Percentiles rank a stretch among this genome's conserved stretches.
Conservation (phyloP, 306 rosid species). For the Cyclanthera cordifolia region DNA sequence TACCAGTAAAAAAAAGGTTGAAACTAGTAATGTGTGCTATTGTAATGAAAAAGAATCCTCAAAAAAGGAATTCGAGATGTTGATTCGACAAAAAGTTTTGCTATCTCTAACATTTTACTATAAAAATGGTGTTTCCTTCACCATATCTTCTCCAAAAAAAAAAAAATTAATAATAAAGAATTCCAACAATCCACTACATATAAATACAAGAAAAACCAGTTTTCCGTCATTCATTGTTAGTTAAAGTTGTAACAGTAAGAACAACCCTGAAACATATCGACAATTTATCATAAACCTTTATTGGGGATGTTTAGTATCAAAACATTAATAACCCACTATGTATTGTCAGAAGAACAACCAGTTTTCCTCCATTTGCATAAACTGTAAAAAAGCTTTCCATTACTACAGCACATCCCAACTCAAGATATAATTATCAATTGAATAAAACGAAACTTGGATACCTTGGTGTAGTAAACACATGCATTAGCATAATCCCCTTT, state of each 20-base stretch:
- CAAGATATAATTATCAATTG: background rate
- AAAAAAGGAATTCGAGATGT: background rate
- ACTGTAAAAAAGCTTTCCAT: background rate
- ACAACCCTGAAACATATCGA: background rate
- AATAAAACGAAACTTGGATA: background rate
- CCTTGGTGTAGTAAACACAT: constrained; percentile 56
- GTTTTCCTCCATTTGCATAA: background rate
- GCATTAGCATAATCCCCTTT: constrained; percentile 40
- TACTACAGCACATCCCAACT: background rate
- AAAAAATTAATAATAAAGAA: too few relatives aligned
- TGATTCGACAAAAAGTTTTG: too few relatives aligned
- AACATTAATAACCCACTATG: background rate
- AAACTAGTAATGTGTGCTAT: background rate
- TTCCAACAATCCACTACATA: background rate
- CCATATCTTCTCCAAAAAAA: too few relatives aligned
- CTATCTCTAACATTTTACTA: too few relatives aligned
- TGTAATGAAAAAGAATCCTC: background rate
- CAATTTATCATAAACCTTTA: background rate
- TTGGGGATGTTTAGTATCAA: background rate
- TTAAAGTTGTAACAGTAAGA: background rate
- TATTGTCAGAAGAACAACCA: background rate
- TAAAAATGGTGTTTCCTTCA: too few relatives aligned
- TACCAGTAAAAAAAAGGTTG: background rate
- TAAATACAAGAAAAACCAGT: background rate
- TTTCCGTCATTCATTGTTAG: background rate